These are phyloP conservation scores for Lonicera japonica DNA, from an alignment of 129 eudicot species.

Conservation along the genomic window DNA sequence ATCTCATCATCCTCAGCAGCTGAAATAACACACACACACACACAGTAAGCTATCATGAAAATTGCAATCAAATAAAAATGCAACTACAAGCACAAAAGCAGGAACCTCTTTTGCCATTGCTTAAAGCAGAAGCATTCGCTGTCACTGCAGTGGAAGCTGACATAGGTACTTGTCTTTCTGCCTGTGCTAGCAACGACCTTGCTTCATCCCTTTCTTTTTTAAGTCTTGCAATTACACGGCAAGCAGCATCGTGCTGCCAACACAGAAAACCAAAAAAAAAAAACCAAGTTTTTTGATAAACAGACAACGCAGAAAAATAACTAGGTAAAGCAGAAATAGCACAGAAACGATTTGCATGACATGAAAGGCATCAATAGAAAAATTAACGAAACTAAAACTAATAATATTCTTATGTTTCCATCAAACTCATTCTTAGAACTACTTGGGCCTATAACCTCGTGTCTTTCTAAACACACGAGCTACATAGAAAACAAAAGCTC, in stretches of 20 bases:
- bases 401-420: too few relatives aligned
- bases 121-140: constrained; percentile 50
- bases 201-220: constrained; percentile 99
- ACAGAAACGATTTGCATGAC: too few relatives aligned
- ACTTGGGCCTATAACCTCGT: too few relatives aligned
- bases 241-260: constrained; percentile 97
- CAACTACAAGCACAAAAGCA: constrained; percentile 4
- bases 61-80: background rate
- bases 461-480: too few relatives aligned
- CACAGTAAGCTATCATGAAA: background rate
- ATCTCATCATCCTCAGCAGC: constrained; percentile 80
- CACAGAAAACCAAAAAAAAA: background rate
- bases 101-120: constrained; percentile 96
- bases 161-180: constrained; percentile 81
- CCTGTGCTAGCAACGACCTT: constrained; percentile 72
- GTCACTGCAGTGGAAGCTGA: constrained; percentile 43
- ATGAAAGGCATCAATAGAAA: too few relatives aligned
- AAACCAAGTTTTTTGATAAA: too few relatives aligned
- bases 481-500: too few relatives aligned
- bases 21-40: constrained; percentile 15
- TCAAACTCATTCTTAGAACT: too few relatives aligned
- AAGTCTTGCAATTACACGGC: constrained; percentile 97
- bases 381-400: too few relatives aligned
- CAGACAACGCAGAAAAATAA: too few relatives aligned
- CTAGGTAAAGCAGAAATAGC: too few relatives aligned